A percentile compares a stretch with the other conserved stretches of the same genome.
These are phyloP conservation scores for Amanita subjunquillea DNA, from an alignment of 768 basidiomycete species.

Conservation along the genomic window DNA sequence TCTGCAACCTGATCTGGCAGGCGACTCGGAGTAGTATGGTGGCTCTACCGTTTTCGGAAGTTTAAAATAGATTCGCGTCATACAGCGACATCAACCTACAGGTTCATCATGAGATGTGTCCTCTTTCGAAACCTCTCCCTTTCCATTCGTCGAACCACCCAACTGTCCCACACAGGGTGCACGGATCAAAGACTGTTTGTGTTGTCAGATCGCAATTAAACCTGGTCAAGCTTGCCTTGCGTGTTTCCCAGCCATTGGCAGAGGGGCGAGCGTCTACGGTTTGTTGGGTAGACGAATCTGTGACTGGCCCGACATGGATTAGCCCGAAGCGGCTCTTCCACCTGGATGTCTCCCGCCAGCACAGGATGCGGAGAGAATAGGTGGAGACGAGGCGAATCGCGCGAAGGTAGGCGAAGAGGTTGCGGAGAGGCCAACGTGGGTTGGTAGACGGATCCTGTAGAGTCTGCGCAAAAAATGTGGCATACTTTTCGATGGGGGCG, in stretches of 20 bases:
- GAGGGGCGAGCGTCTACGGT: constrained; percentile 22
- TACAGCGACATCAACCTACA: no score
- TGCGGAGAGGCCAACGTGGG: constrained; percentile 83
- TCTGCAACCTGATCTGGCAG: no score
- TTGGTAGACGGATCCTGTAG: constrained; percentile 55
- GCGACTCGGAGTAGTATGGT: no score
- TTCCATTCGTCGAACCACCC: no score
- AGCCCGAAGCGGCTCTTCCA: constrained; percentile 63
- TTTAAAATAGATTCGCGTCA: no score
- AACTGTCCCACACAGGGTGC: no score
- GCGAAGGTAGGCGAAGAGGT: constrained; percentile 76
- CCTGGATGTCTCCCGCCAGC: constrained; percentile 54
- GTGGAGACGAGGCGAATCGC: constrained; percentile 43
- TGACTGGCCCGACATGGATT: constrained; percentile 23
- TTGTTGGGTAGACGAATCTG: constrained; percentile 13
- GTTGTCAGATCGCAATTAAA: no score
- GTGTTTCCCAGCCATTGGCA: constrained; percentile 92
- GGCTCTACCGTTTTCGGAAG: no score
- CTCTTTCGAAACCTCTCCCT: no score
- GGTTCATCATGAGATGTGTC: no score
- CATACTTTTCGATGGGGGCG: constrained; percentile 46
- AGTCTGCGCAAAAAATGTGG: constrained; percentile 40
- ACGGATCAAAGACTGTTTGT: no score
- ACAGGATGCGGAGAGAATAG: constrained; percentile 49
- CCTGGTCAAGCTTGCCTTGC: constrained; percentile 69